Percentiles rank a stretch among this genome's conserved stretches.
phyloP scores from a whole-genome alignment of 768 basidiomycete genomes.

The Termitomyces sp. region DNA sequence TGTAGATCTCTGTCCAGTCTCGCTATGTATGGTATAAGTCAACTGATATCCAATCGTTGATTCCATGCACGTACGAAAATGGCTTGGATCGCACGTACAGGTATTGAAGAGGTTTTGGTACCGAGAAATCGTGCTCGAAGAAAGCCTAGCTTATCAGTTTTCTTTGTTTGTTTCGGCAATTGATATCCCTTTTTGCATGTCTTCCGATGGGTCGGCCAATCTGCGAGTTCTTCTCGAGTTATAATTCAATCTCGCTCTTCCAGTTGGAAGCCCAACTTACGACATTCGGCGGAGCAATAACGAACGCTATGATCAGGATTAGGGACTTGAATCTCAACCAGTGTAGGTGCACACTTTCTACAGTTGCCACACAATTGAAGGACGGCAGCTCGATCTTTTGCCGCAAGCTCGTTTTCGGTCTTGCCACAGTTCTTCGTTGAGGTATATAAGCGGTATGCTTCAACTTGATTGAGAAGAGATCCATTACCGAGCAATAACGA shows the following conservation, averaged over 20 bases:
- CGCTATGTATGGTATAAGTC: not conserved
- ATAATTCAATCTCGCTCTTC: not conserved
- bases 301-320: not conserved
- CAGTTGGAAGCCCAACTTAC: not conserved
- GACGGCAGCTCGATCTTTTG: not conserved
- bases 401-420: slow-evolving; percentile 5
- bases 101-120: not conserved
- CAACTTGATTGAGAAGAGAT: not conserved
- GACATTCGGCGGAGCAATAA: slow-evolving; percentile 9
- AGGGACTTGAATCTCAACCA: not conserved
- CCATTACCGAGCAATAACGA: slow-evolving; percentile 4
- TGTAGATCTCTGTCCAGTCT: slow-evolving; percentile 11
- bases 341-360: not conserved
- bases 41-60: not conserved
- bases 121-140: slow-evolving; percentile 4
- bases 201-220: slow-evolving; percentile 9
- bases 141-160: not conserved
- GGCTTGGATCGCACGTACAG: slow-evolving; percentile 7
- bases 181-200: slow-evolving; percentile 3
- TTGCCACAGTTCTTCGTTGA: slow-evolving; percentile 3
- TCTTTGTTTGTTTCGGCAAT: not conserved
- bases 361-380: slow-evolving; percentile 8
- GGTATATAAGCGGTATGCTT: not conserved
- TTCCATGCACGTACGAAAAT: not conserved
- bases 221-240: slow-evolving; percentile 5